Percentiles rank a stretch among this genome's conserved stretches.
Conservation (phyloP, 2,329 filamentous ascomycete genomes). For the Clonostachys byssicola region DNA sequence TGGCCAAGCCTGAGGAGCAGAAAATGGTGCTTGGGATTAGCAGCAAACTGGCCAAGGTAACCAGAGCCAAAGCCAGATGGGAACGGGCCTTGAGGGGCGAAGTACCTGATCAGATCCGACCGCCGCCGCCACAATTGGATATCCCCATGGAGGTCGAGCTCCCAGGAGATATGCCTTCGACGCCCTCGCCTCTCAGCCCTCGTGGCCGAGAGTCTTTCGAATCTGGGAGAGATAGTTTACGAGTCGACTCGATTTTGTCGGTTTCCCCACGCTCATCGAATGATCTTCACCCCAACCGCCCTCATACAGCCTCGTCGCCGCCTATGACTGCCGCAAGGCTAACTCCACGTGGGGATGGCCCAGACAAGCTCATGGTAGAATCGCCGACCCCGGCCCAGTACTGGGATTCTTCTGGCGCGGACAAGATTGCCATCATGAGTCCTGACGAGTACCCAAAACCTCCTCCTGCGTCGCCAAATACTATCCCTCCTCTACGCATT, state of each 20-base stretch:
- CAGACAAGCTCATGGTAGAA: constrained; percentile 50
- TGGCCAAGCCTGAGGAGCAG: constrained; percentile 70
- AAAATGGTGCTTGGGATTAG: constrained; percentile 73
- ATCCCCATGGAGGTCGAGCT: constrained; percentile 48
- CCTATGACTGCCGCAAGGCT: constrained; percentile 3
- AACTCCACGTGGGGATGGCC: constrained; percentile 27
- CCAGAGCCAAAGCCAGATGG: constrained; percentile 68
- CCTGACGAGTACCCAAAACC: constrained; percentile 51
- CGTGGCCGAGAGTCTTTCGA: constrained; percentile 51
- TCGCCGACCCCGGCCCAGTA: constrained; percentile 57
- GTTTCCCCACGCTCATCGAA: constrained; percentile 10
- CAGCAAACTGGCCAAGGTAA: constrained; percentile 77
- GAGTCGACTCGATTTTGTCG: constrained; percentile 23
- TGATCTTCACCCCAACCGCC: not conserved
- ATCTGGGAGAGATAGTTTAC: constrained; percentile 46
- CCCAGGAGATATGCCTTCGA: constrained; percentile 46
- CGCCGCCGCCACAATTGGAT: constrained; percentile 18
- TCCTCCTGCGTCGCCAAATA: constrained; percentile 21
- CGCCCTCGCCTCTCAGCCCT: constrained; percentile 26
- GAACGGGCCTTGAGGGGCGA: constrained; percentile 38
- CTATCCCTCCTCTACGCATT: constrained; percentile 28
- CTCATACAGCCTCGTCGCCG: not conserved
- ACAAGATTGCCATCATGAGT: constrained; percentile 64
- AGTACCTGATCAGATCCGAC: constrained; percentile 36
- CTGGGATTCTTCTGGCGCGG: constrained; percentile 52